phyloP scores from a whole-genome alignment of 2,329 filamentous ascomycete species.

The Aureobasidium sp. region DNA sequence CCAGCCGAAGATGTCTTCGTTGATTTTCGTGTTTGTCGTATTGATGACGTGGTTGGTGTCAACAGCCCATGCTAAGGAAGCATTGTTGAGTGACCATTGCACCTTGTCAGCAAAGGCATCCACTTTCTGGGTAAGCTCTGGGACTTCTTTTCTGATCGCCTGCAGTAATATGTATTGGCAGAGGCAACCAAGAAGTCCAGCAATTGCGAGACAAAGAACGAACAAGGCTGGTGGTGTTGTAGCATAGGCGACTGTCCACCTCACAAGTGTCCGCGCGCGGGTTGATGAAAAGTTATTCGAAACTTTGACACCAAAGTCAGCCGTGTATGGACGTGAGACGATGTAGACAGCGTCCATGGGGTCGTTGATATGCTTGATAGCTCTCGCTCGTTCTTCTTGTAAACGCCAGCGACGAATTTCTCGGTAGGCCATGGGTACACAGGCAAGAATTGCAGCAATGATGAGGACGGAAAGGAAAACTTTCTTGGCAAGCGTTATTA shows the following conservation, averaged over 20 bases:
- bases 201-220: constrained; percentile 72
- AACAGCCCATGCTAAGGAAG: constrained; percentile 68
- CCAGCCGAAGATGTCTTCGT: constrained; percentile 77
- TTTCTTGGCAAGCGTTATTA: constrained; percentile 62
- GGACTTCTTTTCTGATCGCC: constrained; percentile 66
- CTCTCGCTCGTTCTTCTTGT: constrained; percentile 61
- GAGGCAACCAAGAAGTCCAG: constrained; percentile 73
- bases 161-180: constrained; percentile 76
- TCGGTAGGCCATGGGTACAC: constrained; percentile 70
- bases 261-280: constrained; percentile 62
- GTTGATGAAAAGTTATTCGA: constrained; percentile 57
- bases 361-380: constrained; percentile 65
- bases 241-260: constrained; percentile 83
- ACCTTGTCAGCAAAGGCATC: constrained; percentile 72
- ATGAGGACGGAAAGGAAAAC: constrained; percentile 71
- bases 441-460: constrained; percentile 63
- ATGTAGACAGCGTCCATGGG: constrained; percentile 86
- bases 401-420: constrained; percentile 72
- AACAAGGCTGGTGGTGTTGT: constrained; percentile 82
- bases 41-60: constrained; percentile 68
- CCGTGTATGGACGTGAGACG: constrained; percentile 70
- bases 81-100: constrained; percentile 62
- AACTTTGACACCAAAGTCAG: constrained; percentile 63
- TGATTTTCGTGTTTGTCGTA: constrained; percentile 63
- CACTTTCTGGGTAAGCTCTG: constrained; percentile 66